Percentiles rank a stretch among this genome's conserved stretches.
These are phyloP conservation scores for Larix kaempferi DNA, from an alignment of 75 land plant genomes.

Conservation along the genomic window DNA sequence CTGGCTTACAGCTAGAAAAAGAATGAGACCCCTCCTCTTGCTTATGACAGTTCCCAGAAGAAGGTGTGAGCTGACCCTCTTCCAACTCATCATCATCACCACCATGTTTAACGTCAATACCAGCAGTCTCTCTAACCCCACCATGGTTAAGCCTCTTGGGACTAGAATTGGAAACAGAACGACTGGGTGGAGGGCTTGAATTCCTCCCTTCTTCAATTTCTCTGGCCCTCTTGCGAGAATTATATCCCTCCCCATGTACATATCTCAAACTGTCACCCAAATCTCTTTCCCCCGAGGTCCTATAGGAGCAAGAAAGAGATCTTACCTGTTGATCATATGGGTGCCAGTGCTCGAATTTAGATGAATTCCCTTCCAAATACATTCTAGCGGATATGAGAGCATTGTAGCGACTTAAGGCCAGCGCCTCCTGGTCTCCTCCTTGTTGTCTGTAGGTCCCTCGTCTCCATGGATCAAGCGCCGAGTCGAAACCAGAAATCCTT, in stretches of 20 bases:
- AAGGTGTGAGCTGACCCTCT: conserved; percentile 9
- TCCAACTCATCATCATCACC: conserved; percentile 2
- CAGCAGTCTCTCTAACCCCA: not conserved
- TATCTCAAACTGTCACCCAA: not conserved
- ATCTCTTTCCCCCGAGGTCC: not conserved
- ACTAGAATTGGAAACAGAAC: not conserved
- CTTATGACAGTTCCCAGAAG: not conserved
- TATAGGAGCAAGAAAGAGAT: not conserved
- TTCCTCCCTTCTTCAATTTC: not conserved
- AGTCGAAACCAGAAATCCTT: too few species aligned
- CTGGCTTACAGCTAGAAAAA: not conserved
- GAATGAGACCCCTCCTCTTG: not conserved
- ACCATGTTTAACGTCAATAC: not conserved
- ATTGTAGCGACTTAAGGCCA: not conserved
- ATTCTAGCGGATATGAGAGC: not conserved
- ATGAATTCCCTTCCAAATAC: not conserved
- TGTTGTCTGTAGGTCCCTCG: not conserved
- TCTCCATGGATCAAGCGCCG: not conserved
- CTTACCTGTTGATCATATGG: not conserved
- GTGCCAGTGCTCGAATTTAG: not conserved
- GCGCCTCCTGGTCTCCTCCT: not conserved
- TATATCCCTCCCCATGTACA: not conserved
- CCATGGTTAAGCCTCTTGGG: not conserved
- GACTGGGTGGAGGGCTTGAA: not conserved
- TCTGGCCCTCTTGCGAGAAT: not conserved